Conservation (phyloP, 2,329 filamentous ascomycete species). For the Sarocladiaceae sp. region DNA sequence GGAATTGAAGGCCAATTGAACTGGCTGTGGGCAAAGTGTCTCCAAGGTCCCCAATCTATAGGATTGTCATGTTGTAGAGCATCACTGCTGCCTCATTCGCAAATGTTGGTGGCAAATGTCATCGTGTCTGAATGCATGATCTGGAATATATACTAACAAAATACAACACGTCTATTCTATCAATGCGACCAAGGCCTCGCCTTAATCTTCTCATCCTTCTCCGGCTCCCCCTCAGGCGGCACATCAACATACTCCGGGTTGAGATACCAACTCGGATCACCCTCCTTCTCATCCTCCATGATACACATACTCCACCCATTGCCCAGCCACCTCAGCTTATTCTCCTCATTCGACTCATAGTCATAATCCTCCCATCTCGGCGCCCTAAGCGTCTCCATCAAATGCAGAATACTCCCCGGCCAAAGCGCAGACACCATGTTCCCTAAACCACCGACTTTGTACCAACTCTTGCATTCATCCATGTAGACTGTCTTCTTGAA, state of each 20-base stretch:
- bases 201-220: background rate
- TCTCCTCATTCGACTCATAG: constrained; percentile 11
- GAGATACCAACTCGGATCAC: constrained; percentile 5
- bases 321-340: constrained; percentile 8
- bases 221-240: background rate
- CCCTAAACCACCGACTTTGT: constrained; percentile 40
- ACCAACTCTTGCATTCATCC: constrained; percentile 49
- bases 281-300: background rate
- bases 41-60: too few species aligned
- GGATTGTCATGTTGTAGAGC: too few species aligned
- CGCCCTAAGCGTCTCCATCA: constrained; percentile 34
- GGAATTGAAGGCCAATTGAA: too few species aligned
- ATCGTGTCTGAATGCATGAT: too few species aligned
- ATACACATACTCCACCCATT: constrained; percentile 9
- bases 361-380: constrained; percentile 42
- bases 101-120: too few species aligned
- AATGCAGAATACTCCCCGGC: constrained; percentile 41
- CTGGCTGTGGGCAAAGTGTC: too few species aligned
- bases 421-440: constrained; percentile 37
- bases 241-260: constrained; percentile 4
- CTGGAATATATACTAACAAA: too few species aligned
- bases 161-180: background rate
- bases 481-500: constrained; percentile 45
- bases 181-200: constrained; percentile 2
- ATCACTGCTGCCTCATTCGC: too few species aligned